A percentile compares a stretch with the other conserved stretches of the same genome.
These are phyloP conservation scores for Aspergillus saccharolyticus DNA, from an alignment of 495 filamentous ascomycete genomes.

Conservation along the genomic window DNA sequence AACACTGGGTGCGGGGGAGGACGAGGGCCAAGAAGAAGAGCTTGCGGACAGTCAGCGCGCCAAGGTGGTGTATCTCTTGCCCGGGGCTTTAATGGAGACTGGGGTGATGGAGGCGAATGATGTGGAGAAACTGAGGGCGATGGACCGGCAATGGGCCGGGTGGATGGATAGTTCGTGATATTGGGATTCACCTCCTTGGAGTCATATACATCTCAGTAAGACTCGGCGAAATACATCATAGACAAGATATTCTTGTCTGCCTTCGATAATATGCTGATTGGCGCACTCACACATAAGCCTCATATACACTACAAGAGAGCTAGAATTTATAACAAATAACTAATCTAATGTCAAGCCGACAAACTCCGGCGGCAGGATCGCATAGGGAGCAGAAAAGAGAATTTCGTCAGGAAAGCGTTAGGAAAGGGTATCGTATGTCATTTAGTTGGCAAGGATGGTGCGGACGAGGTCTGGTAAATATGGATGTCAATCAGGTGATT, in stretches of 20 bases:
- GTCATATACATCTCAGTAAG: background rate
- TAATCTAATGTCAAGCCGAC: slow-evolving; percentile 10
- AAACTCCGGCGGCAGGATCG: slow-evolving; percentile 7
- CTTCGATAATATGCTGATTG: background rate
- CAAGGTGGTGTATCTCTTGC: slow-evolving; percentile 55
- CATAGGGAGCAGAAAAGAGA: slow-evolving; percentile 8
- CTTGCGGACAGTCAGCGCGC: slow-evolving; percentile 21
- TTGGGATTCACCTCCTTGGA: background rate
- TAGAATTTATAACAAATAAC: background rate
- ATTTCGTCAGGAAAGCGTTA: slow-evolving; percentile 17
- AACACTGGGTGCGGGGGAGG: background rate
- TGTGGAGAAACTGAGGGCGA: slow-evolving; percentile 17
- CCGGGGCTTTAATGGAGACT: slow-evolving; percentile 47
- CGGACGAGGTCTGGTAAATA: slow-evolving; percentile 69
- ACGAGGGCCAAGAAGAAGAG: slow-evolving; percentile 16
- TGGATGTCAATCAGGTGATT: slow-evolving; percentile 5
- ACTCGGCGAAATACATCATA: background rate
- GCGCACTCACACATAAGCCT: background rate
- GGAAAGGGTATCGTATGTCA: slow-evolving; percentile 25
- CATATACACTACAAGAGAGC: slow-evolving; percentile 10
- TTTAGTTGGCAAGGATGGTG: slow-evolving; percentile 88
- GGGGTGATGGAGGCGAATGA: slow-evolving; percentile 28
- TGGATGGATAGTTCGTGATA: slow-evolving; percentile 13
- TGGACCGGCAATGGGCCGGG: slow-evolving; percentile 31
- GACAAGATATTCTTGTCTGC: background rate